Evolutionary conservation across 805 yeast species (phyloP).

Genomic region (Candida endomychidarum): DNA sequence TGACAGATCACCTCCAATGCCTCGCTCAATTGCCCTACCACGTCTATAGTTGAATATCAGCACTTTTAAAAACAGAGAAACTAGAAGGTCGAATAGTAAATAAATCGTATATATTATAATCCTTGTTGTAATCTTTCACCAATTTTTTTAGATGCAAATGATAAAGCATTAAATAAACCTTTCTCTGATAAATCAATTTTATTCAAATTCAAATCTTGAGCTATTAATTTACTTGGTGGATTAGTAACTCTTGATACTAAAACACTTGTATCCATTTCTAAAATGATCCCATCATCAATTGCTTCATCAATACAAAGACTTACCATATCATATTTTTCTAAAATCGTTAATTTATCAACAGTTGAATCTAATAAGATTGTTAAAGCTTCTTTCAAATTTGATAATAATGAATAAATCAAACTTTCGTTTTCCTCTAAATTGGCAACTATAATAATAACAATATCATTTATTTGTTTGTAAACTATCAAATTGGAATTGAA

Average conservation of each 20-base stretch:
- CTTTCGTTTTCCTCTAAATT: constrained; percentile 82
- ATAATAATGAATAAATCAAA: constrained; percentile 69
- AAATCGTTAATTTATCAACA: constrained; percentile 74
- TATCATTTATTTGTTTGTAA: constrained; percentile 84
- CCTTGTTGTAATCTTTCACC: constrained; percentile 49
- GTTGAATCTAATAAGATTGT: constrained; percentile 69
- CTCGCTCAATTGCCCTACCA: too few relatives aligned
- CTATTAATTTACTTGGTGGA: constrained; percentile 56
- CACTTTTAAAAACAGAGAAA: too few relatives aligned
- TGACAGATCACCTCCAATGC: too few relatives aligned
- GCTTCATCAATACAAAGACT: constrained; percentile 88
- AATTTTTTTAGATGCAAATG: constrained; percentile 76
- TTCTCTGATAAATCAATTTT: constrained; percentile 68
- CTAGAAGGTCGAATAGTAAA: too few relatives aligned
- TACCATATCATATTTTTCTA: constrained; percentile 83
- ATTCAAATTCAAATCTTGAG: constrained; percentile 54
- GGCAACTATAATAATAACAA: constrained; percentile 69
- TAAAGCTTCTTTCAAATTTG: constrained; percentile 78
- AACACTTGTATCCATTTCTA: constrained; percentile 85
- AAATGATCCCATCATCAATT: constrained; percentile 87
- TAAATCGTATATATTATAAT: constrained; percentile 21
- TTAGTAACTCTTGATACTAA: constrained; percentile 91
- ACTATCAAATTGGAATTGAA: constrained; percentile 78
- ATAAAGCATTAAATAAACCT: constrained; percentile 80
- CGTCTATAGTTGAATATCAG: too few relatives aligned